phyloP scores from a whole-genome alignment of 768 basidiomycete genomes.

The Serendipita indica region DNA sequence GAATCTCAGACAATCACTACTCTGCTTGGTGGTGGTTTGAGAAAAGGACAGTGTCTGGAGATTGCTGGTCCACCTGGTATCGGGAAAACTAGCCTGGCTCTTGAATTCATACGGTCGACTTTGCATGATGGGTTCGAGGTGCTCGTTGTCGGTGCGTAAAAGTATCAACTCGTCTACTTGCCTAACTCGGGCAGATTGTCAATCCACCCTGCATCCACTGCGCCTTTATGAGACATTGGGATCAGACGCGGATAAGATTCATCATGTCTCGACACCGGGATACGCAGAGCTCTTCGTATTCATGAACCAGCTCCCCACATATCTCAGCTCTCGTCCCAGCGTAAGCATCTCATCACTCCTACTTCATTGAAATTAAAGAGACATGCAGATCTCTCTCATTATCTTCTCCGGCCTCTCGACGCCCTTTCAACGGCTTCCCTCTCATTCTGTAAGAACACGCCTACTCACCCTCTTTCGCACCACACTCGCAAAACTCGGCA shows the following conservation, averaged over 20 bases:
- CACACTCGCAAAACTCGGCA: conserved; percentile 34
- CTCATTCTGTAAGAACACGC: conserved; percentile 26
- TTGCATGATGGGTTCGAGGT: conserved; percentile 35
- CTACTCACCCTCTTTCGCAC: conserved; percentile 41
- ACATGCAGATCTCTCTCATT: conserved; percentile 41
- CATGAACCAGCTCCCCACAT: conserved; percentile 35
- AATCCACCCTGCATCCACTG: conserved; percentile 31
- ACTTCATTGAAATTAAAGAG: too few relatives aligned
- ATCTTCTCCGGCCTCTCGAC: conserved; percentile 54
- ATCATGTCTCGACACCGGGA: background rate
- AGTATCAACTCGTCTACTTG: conserved; percentile 9
- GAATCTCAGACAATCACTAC: conserved; percentile 31
- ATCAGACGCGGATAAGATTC: conserved; percentile 10
- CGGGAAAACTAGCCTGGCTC: conserved; percentile 42
- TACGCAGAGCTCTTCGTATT: conserved; percentile 42
- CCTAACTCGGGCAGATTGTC: conserved; percentile 27
- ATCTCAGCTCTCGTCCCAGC: conserved; percentile 32
- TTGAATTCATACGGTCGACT: conserved; percentile 36
- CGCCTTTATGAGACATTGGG: conserved; percentile 21
- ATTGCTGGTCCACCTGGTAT: conserved; percentile 64
- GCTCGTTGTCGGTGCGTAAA: conserved; percentile 45
- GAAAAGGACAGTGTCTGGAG: conserved; percentile 48
- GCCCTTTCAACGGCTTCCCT: conserved; percentile 40
- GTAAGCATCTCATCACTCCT: conserved; percentile 25
- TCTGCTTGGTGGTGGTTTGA: conserved; percentile 48